A percentile compares a stretch with the other conserved stretches of the same genome.
phyloP scores from a whole-genome alignment of 2,329 filamentous ascomycete genomes.

The Fonsecaea monophora region DNA sequence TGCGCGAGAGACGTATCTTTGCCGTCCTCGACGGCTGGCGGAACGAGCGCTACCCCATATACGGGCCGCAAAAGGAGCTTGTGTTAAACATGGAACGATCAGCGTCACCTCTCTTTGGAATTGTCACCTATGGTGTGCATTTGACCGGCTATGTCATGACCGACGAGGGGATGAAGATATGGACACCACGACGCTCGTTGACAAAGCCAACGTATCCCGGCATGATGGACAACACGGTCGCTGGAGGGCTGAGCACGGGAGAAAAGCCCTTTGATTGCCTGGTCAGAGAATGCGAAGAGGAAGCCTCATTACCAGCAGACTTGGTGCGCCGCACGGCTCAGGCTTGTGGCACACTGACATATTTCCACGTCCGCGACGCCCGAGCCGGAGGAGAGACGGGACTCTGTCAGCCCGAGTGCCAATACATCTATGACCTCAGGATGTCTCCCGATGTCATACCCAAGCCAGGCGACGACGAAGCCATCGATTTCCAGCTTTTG shows the following conservation, averaged over 20 bases:
- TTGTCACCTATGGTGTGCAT: conserved; percentile 80
- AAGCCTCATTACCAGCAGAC: conserved; percentile 77
- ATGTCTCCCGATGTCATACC: conserved; percentile 72
- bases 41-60: conserved; percentile 80
- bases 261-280: conserved; percentile 82
- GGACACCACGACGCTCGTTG: conserved; percentile 78
- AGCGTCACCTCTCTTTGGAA: conserved; percentile 75
- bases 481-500: conserved; percentile 81
- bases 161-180: conserved; percentile 72
- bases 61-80: conserved; percentile 64
- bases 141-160: conserved; percentile 74
- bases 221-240: conserved; percentile 96
- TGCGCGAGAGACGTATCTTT: conserved; percentile 75
- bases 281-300: conserved; percentile 85
- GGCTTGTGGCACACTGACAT: conserved; percentile 75
- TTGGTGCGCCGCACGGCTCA: conserved; percentile 67
- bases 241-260: conserved; percentile 80
- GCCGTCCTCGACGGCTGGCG: conserved; percentile 79
- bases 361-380: conserved; percentile 79
- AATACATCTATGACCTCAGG: conserved; percentile 90
- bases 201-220: conserved; percentile 85
- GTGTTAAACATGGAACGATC: conserved; percentile 79
- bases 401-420: conserved; percentile 85
- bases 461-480: conserved; percentile 84
- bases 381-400: conserved; percentile 79